Conservation (phyloP, 805 yeast species). For the Zygosaccharomyces lentus region DNA sequence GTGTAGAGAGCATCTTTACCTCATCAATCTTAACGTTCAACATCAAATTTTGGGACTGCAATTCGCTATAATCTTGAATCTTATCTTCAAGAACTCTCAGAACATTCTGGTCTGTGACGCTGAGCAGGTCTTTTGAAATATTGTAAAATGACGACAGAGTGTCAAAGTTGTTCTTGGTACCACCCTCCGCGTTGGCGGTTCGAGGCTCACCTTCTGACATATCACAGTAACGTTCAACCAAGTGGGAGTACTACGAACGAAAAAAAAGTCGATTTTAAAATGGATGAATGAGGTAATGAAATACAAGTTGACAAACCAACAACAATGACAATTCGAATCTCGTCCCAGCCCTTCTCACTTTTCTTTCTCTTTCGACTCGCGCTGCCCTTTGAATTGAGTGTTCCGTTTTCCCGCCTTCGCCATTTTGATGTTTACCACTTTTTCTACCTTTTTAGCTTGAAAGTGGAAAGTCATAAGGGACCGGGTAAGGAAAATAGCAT, state of each 20-base stretch:
- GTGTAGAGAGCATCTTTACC: slow-evolving; percentile 33
- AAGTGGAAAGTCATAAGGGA: not conserved
- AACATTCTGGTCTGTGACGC: slow-evolving; percentile 18
- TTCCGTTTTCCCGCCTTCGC: not conserved
- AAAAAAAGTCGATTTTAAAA: not conserved
- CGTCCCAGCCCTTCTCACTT: not conserved
- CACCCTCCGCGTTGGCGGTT: not conserved
- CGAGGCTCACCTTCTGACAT: slow-evolving; percentile 9
- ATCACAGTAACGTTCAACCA: not conserved
- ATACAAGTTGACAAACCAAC: not conserved
- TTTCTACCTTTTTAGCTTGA: not conserved
- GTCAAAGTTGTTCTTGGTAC: not conserved
- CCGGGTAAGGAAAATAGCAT: not conserved
- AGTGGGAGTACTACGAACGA: not conserved
- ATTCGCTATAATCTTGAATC: slow-evolving; percentile 34
- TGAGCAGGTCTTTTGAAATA: slow-evolving; percentile 26
- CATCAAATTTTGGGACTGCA: slow-evolving; percentile 38
- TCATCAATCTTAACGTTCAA: slow-evolving; percentile 42
- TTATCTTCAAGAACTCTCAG: slow-evolving; percentile 31
- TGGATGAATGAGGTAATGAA: not conserved
- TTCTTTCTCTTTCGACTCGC: not conserved
- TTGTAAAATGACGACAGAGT: slow-evolving; percentile 36
- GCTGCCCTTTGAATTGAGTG: not conserved
- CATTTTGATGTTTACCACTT: not conserved
- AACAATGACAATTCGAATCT: not conserved